phyloP scores from a whole-genome alignment of 139 green algal genomes.

The Tetradesmus lagerheimii region DNA sequence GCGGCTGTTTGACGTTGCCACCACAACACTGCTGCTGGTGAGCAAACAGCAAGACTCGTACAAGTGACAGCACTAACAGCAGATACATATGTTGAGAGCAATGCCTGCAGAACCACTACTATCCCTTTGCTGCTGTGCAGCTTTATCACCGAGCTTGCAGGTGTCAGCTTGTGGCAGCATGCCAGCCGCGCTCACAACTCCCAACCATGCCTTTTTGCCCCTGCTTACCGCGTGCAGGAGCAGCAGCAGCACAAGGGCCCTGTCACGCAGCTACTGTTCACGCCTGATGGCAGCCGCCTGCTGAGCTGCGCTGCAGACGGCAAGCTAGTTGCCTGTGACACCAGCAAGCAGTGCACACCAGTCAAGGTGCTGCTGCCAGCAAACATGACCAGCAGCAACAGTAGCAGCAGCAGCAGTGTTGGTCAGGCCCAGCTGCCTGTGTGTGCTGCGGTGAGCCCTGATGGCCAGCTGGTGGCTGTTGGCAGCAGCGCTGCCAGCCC shows the following conservation, averaged over 20 bases:
- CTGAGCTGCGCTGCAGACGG: slow-evolving; percentile 76
- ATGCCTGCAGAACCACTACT: background rate
- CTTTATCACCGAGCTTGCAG: background rate
- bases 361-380: slow-evolving; percentile 12
- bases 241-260: slow-evolving; percentile 72
- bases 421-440: slow-evolving; percentile 36
- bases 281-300: slow-evolving; percentile 65
- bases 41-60: background rate
- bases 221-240: slow-evolving; percentile 61
- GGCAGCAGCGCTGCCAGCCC: background rate
- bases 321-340: slow-evolving; percentile 78
- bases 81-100: too few species aligned
- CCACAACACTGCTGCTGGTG: slow-evolving; percentile 74
- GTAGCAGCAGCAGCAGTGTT: slow-evolving; percentile 19
- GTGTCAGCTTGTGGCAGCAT: too few species aligned
- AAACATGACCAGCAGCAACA: background rate
- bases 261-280: slow-evolving; percentile 70
- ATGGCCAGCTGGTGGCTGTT: slow-evolving; percentile 62
- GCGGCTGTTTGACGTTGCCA: slow-evolving; percentile 79
- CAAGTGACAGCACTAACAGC: background rate
- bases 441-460: slow-evolving; percentile 64
- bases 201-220: background rate
- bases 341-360: slow-evolving; percentile 39
- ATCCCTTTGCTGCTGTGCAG: background rate
- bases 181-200: too few species aligned